Conservation (phyloP, 495 filamentous ascomycete genomes). For the Xylaria cubensis region DNA sequence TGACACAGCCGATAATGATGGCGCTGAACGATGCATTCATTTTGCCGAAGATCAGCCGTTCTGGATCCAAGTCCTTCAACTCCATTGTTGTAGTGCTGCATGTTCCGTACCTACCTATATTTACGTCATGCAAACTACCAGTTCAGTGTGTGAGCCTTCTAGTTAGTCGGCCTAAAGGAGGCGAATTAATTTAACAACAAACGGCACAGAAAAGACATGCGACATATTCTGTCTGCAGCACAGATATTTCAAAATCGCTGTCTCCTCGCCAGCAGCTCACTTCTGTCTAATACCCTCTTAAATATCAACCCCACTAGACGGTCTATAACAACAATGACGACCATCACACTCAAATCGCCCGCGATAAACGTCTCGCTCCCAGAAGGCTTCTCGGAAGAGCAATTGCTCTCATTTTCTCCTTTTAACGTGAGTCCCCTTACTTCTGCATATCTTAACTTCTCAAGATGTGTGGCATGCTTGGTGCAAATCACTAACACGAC, state of each 20-base stretch:
- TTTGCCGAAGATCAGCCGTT: slow-evolving; percentile 16
- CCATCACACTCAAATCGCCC: slow-evolving; percentile 55
- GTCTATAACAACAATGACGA: slow-evolving; percentile 44
- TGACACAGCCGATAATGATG: not conserved
- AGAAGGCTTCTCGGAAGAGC: slow-evolving; percentile 63
- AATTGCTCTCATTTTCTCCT: slow-evolving; percentile 72
- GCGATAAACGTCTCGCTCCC: slow-evolving; percentile 62
- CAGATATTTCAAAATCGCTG: not conserved
- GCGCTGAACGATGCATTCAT: not conserved
- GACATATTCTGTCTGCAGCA: not conserved
- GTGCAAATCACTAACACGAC: slow-evolving; percentile 19
- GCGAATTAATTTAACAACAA: not conserved
- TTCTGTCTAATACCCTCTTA: not conserved
- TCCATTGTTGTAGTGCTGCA: no score
- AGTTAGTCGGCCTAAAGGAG: not conserved
- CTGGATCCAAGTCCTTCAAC: not conserved
- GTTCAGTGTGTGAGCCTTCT: not conserved
- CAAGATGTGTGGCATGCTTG: not conserved
- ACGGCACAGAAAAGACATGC: slow-evolving; percentile 1
- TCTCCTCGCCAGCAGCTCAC: not conserved
- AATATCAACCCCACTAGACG: not conserved
- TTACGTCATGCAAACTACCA: not conserved
- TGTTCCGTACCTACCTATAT: no score
- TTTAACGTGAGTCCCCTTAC: slow-evolving; percentile 58
- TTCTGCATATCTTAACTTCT: not conserved